A percentile compares a stretch with the other conserved stretches of the same genome.
phyloP scores from a whole-genome alignment of 208 protist species.

The Paratrypanosoma confusum region DNA sequence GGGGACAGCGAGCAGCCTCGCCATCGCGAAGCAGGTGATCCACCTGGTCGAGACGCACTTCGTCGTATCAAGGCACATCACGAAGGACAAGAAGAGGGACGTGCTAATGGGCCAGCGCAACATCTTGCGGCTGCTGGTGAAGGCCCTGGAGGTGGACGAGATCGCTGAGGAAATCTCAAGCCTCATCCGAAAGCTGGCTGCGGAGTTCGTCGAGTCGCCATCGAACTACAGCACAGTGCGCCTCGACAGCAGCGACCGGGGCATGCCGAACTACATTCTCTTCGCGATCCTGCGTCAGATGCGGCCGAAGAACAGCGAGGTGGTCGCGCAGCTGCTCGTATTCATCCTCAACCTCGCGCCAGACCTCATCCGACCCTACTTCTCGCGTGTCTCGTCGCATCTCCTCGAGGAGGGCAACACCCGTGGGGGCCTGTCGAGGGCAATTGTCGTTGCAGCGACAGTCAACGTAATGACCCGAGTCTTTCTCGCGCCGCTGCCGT shows the following conservation, averaged over 20 bases:
- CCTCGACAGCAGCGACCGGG: slow-evolving; percentile 52
- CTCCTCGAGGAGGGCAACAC: slow-evolving; percentile 50
- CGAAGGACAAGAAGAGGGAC: slow-evolving; percentile 33
- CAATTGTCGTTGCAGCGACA: slow-evolving; percentile 48
- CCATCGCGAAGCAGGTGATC: slow-evolving; percentile 31
- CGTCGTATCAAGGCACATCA: slow-evolving; percentile 32
- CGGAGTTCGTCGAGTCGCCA: slow-evolving; percentile 66
- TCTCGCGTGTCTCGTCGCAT: slow-evolving; percentile 67
- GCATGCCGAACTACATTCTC: slow-evolving; percentile 85
- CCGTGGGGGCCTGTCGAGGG: slow-evolving; percentile 35
- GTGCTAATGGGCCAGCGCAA: slow-evolving; percentile 71
- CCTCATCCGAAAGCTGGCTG: slow-evolving; percentile 51
- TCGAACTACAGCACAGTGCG: slow-evolving; percentile 69
- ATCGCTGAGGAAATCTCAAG: slow-evolving; percentile 46
- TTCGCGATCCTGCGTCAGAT: slow-evolving; percentile 81
- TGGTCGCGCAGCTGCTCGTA: slow-evolving; percentile 42
- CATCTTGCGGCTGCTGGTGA: slow-evolving; percentile 70
- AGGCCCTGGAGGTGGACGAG: slow-evolving; percentile 51
- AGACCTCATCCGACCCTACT: slow-evolving; percentile 82
- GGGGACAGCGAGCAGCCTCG: slow-evolving; percentile 43
- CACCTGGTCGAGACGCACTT: slow-evolving; percentile 54
- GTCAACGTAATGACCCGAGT: slow-evolving; percentile 79
- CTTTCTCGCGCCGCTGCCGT: slow-evolving; percentile 68
- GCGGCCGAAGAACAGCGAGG: slow-evolving; percentile 47
- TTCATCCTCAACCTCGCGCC: slow-evolving; percentile 67